phyloP scores from a whole-genome alignment of 257 asterid species.

The Capsicum chinense region DNA sequence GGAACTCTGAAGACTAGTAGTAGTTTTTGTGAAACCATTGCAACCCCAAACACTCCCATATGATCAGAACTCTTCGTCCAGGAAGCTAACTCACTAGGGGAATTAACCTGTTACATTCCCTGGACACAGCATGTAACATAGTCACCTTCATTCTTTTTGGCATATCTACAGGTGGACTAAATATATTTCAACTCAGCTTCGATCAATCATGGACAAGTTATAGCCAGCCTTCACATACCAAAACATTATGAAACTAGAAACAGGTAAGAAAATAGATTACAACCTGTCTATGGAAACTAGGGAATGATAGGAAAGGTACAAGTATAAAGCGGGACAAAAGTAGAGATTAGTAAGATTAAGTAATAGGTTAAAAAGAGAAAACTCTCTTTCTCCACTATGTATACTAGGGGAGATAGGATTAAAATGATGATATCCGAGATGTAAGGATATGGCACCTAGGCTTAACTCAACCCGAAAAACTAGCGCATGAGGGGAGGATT shows the following conservation, averaged over 20 bases:
- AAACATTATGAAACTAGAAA: not conserved
- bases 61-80: not conserved
- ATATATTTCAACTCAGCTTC: not conserved
- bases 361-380: not conserved
- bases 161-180: not conserved
- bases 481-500: no score
- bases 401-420: no score
- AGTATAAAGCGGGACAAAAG: not conserved
- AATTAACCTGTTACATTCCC: not conserved
- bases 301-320: not conserved
- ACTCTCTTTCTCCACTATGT: not conserved
- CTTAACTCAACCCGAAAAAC: no score
- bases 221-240: not conserved
- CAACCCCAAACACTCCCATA: slow-evolving; percentile 9
- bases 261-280: not conserved
- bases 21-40: not conserved
- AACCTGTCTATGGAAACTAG: not conserved
- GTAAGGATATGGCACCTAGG: no score
- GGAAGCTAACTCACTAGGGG: not conserved
- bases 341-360: not conserved
- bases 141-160: not conserved
- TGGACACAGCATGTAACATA: not conserved
- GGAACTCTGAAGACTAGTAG: not conserved
- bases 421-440: no score
- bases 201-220: not conserved